Evolutionary conservation across 306 rosid species (phyloP), one percentile per base, ranked within the genome.

Genomic region (Cyclanthera cordifolia): DNA sequence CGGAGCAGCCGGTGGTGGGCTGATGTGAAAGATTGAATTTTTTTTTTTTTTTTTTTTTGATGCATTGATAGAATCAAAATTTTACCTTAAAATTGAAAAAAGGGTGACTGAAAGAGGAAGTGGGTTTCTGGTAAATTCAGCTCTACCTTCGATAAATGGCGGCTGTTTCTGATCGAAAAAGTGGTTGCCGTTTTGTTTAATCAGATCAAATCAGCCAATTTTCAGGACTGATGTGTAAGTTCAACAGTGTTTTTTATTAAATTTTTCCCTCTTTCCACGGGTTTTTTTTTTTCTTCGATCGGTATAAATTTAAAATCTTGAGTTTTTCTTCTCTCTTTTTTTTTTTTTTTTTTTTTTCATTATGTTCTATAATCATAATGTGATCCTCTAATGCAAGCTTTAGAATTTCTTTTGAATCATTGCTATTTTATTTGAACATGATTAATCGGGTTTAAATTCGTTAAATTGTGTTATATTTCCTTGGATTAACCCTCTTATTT

Each of bases 21-120:
- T 89, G 94, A 83, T 83, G 81, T 86, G 94, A 19, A 37, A 60
- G 67, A 3, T 11, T 15, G 6, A 19, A 16, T 6, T 6, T 2
- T 17, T 60, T 32, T 30, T 8, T 8, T 24, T 27, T 21, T 53
- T 53, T 53, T 53, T 23, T 30, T 21, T 20, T 30, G n/a, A n/a
- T 53, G 27, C 34, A 17, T 57, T 28, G 12, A 17, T 52, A 64
- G 69, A 41, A 41, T 64, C 32, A 21, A 41, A 27, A 57, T 14
- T 25, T 56, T 63, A 63, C 69, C 69, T 63, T 41, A 63, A 63
- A 63, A 19, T 25, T 25, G 0, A 14, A n/a, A 58, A 58, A 58
- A 8, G 39, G 32, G 69, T 39, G 48, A 17, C 28, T 19, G 49
- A 60, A 60, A 37, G n/a, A 39, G 17, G 50, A 63, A 63, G 69